Evolutionary conservation across 176 grass and related monocot genomes (phyloP).

Genomic region (Thinopyrum elongatum): DNA sequence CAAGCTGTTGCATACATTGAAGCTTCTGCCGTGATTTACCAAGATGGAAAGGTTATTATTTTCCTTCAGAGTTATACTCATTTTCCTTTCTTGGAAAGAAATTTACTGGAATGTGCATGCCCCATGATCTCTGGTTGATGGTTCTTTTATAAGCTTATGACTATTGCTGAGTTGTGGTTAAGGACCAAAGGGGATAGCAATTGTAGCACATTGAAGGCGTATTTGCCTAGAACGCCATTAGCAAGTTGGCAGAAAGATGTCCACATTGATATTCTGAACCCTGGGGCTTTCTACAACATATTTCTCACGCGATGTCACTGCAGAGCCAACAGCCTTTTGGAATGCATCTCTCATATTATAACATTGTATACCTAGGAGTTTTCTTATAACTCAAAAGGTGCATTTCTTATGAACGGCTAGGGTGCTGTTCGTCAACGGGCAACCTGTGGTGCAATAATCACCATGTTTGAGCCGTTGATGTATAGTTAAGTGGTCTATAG

Average conservation of each 20-base stretch:
- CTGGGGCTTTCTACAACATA: background rate
- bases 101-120: background rate
- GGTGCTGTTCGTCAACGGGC: background rate
- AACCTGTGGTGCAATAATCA: background rate
- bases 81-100: background rate
- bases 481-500: background rate
- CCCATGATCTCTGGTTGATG: background rate
- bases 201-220: background rate
- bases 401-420: background rate
- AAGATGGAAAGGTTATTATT: conserved; percentile 82
- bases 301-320: background rate
- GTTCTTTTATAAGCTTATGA: conserved; percentile 3
- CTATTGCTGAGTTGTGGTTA: conserved; percentile 11
- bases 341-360: background rate
- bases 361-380: background rate
- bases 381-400: background rate
- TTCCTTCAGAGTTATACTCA: conserved; percentile 5
- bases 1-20: conserved; percentile 98
- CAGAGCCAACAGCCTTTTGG: background rate
- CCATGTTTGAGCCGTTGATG: background rate
- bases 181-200: background rate
- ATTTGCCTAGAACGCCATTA: conserved; percentile 11
- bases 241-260: background rate
- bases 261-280: background rate
- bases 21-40: conserved; percentile 95